Base-by-base conservation (phyloP, 805 yeast genomes). In the Starmera quercuum region DNA sequence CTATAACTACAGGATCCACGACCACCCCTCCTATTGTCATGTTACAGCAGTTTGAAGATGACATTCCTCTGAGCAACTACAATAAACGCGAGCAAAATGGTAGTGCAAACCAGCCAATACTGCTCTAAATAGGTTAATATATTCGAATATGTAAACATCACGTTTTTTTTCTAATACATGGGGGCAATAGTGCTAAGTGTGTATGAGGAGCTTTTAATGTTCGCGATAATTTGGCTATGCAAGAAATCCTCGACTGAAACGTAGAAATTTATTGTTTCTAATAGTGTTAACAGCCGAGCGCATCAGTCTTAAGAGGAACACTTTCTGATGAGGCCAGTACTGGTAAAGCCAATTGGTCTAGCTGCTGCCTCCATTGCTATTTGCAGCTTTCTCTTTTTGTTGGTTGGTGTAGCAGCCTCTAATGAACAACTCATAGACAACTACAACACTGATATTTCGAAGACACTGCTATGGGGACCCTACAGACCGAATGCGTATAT, bases 401-500 rank as follows among this genome's bases (percentile, higher is more conserved):
- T 4, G 5, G 13, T n/a, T 13, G 15, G 17, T 25, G 15, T 9
- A 13, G 23, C 26, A n/a, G 26, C 27, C 13, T 25, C 27, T 9
- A 28, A 33, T 30, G 30, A 34, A 3, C 28, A 32, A 15, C 29
- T 47, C 16, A 28, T 42, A 3, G 28, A 33, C 3, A 41, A 48
- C 1, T 65, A 53, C 33, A 53, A 54, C 29, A 39, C 47, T 19
- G 58, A 61, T 23, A 64, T 72, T 6, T 61, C 66, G 31, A 59
- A 68, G 27, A 71, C 85, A 3, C 60, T 83, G 19, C 54, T 75
- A 21, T 90, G 98, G 98, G 97, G 95, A 1, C 95, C 97, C 1
- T 90, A 87, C 57, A 63, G 97, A 42, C 78, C 96, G 7, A 83
- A 85, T 36, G 64, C 85, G 28, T 92, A 88, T 58, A 63, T 88